These are phyloP conservation scores for Penicillium brasilianum DNA, from an alignment of 2,329 filamentous ascomycete species.

Conservation along the genomic window DNA sequence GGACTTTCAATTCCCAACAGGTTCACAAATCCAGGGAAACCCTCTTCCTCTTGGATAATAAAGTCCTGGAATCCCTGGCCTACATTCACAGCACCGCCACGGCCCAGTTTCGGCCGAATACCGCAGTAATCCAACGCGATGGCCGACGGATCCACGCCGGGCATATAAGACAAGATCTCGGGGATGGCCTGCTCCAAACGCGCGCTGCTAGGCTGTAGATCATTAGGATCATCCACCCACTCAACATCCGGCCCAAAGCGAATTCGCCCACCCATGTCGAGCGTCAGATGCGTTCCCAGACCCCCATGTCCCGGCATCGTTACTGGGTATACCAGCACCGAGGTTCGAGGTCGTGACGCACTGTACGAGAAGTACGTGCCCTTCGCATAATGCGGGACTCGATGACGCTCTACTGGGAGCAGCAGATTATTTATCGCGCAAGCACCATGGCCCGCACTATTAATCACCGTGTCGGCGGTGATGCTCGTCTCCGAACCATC, in stretches of 20 bases:
- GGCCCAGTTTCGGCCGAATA: constrained; percentile 81
- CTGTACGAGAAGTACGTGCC: constrained; percentile 92
- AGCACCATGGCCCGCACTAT: constrained; percentile 82
- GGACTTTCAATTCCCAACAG: constrained; percentile 92
- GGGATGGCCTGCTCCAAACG: constrained; percentile 69
- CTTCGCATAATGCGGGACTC: constrained; percentile 80
- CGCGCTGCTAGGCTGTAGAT: constrained; percentile 70
- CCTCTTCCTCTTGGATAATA: constrained; percentile 75
- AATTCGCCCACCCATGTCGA: constrained; percentile 82
- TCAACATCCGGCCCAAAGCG: constrained; percentile 95
- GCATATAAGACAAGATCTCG: constrained; percentile 81
- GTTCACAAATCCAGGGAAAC: constrained; percentile 83
- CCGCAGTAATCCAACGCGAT: constrained; percentile 86
- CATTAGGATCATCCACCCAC: constrained; percentile 75
- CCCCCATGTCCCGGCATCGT: constrained; percentile 81
- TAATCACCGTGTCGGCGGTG: constrained; percentile 77
- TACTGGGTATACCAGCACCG: constrained; percentile 83
- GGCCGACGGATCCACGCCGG: constrained; percentile 67
- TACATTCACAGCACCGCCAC: constrained; percentile 60
- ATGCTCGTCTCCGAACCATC: constrained; percentile 58
- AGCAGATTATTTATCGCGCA: constrained; percentile 82
- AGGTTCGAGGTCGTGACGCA: constrained; percentile 66
- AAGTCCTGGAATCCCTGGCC: constrained; percentile 80
- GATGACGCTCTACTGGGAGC: constrained; percentile 57
- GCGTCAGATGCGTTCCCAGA: constrained; percentile 91